Conservation (phyloP, 2,329 filamentous ascomycete species). For the Cladosporium sphaerospermum region DNA sequence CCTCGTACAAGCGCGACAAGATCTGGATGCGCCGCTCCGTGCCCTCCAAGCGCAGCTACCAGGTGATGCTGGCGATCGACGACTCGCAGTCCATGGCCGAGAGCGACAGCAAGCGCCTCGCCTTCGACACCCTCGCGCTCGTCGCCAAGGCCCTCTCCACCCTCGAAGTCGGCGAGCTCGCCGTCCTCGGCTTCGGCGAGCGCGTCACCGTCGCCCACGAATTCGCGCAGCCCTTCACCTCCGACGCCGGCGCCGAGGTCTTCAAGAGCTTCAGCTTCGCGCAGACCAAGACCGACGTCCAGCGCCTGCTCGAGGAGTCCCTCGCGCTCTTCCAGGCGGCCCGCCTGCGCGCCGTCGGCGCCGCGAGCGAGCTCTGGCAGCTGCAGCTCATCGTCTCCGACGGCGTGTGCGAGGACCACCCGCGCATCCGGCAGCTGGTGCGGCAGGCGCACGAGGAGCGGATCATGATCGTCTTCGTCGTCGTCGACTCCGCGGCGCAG, state of each 20-base stretch:
- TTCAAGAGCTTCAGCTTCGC: conserved; percentile 79
- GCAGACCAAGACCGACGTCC: conserved; percentile 81
- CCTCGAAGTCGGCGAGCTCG: conserved; percentile 92
- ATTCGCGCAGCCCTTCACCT: conserved; percentile 74
- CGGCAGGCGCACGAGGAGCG: conserved; percentile 84
- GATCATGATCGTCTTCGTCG: conserved; percentile 97
- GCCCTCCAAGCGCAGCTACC: conserved; percentile 89
- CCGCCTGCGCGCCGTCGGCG: conserved; percentile 50
- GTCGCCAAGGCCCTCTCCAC: conserved; percentile 81
- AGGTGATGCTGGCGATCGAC: conserved; percentile 95
- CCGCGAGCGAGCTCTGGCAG: conserved; percentile 78
- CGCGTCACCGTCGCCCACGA: conserved; percentile 79
- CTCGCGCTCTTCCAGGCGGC: conserved; percentile 78
- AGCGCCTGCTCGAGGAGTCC: conserved; percentile 66
- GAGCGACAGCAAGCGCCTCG: conserved; percentile 66
- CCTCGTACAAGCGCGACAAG: conserved; percentile 97
- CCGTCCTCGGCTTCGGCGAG: conserved; percentile 81
- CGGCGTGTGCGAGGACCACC: conserved; percentile 86
- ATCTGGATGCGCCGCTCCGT: conserved; percentile 97
- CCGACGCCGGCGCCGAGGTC: conserved; percentile 74
- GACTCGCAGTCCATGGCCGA: conserved; percentile 94
- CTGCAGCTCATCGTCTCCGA: conserved; percentile 89
- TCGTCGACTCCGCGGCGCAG: conserved; percentile 63
- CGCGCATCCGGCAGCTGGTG: conserved; percentile 72
- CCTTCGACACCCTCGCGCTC: conserved; percentile 90